Conservation (phyloP, 257 asterid genomes). For the Solanum acaule region DNA sequence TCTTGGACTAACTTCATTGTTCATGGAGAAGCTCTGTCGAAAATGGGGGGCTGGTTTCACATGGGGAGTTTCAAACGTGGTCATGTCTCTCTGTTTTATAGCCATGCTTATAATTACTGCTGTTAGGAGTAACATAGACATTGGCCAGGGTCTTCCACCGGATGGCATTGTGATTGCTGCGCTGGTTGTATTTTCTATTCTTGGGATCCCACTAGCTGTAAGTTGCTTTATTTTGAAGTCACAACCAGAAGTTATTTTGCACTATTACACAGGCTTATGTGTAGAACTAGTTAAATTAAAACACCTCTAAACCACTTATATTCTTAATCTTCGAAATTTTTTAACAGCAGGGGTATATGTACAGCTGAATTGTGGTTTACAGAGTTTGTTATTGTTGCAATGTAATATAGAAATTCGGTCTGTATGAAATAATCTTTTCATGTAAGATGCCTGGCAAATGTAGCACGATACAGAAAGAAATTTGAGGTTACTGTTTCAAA, state of each 20-base stretch:
- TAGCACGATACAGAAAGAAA: background rate
- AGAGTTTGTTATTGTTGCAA: background rate
- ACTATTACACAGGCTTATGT: background rate
- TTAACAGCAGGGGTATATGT: background rate
- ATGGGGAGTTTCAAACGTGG: constrained; percentile 76
- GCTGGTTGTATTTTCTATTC: constrained; percentile 52
- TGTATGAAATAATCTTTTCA: background rate
- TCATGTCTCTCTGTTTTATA: constrained; percentile 62
- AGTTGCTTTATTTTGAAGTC: constrained; percentile 20
- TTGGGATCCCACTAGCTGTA: constrained; percentile 85
- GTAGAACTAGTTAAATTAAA: background rate
- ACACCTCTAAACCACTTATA: background rate
- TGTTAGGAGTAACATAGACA: constrained; percentile 30
- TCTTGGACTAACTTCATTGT: constrained; percentile 77
- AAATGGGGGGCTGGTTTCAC: constrained; percentile 84
- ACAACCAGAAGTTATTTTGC: background rate
- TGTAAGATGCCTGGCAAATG: background rate
- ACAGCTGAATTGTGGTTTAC: background rate
- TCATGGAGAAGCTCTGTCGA: constrained; percentile 82
- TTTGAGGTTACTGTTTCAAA: background rate
- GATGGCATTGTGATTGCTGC: constrained; percentile 63
- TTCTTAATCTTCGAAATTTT: background rate
- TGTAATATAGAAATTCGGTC: background rate
- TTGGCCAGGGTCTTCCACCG: constrained; percentile 38
- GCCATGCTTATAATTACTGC: constrained; percentile 59